Base-by-base conservation (phyloP, 2,329 filamentous ascomycete genomes). In the Trichoderma sp. region DNA sequence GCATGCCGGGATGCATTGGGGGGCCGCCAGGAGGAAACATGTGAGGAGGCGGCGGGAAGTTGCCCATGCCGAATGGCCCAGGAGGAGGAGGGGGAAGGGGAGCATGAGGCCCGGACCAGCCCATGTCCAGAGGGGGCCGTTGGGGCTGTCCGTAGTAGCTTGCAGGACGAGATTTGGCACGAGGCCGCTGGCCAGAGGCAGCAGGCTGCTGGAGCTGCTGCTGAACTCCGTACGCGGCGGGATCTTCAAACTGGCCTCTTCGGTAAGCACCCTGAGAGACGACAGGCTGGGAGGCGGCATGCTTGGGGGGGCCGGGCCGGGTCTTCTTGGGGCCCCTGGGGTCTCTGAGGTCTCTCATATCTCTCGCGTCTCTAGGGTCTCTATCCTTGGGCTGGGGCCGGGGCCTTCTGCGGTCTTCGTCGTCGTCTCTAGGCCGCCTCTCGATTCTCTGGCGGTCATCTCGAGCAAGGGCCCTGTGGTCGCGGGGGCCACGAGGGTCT, bases 121-220 rank as follows among this genome's bases (percentile, higher is more conserved):
- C 68, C 52, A 75, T 71, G 58, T 72, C 72, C 34, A 70, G 69
- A 66, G 75, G 73, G 17, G 72, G 73, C n/a, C 72, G 74, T 4
- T 69, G 70, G 17, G 71, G 67, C 64, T 79, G 77, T 25, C 76
- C 77, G 39, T 79, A 79, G 69, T 79, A 80, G 69, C 76, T 80
- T 25, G 76, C 74, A 34, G 78, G 77, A 22, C 79, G 73, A 29
- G 76, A 74, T 39, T 75, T 74, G 35, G 78, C 76, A 54, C 77
- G 75, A 19, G 77, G 79, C 27, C 77, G 76, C 53, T 71, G 70
- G 48, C 70, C 72, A 4, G 77, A 73, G 9, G 72, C 68, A 4
- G 77, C 77, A 57, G 79, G 73, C 60, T 78, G 77, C 64, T 77
- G 75, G 35, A 79, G 70, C 42, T 74, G 73, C 60, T 78, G 77